Base-by-base conservation (phyloP, 306 rosid species). In the Lotus japonicus region DNA sequence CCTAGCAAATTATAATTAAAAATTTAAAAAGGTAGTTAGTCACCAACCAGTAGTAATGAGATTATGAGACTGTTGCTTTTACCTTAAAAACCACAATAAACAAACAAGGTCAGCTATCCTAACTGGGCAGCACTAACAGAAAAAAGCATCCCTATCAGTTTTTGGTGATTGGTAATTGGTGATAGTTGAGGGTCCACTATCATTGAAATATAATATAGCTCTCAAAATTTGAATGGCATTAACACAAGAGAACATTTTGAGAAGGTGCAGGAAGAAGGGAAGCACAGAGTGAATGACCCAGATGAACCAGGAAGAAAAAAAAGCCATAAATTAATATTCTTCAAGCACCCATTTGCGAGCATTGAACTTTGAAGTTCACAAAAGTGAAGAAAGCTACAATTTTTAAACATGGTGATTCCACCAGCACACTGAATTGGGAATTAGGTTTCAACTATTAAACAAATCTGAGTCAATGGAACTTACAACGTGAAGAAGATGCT, bases 401-500 rank as follows among this genome's bases (percentile, higher is more conserved):
- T 59, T 68, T 62, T 44, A 12, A 54, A 48, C 35, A 8, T 16
- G 26, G 43, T 26, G 68, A 80, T 45, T 71, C 76, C 28, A 52
- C 66, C 44, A 39, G 42, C 26, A 56, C 1, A 18, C 16, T 6
- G 43, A 53, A 35, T 76, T 76, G 78, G 79, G 64, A 60, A 76
- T 66, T 8, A 49, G 76, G 60, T 26, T 26, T 65, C 39, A 14
- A 67, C 44, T 53, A 51, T 45, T 70, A 64, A 71, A 71, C 18
- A 76, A 70, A 28, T 58, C 67, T 6, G 11, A 67, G 56, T 76
- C 76, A 58, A 58, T 12, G 77, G 54, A 80, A 54, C 70, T 76
- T 58, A 53, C 81, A 19, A 26, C 63, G 11, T 19, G 60, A 35
- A 63, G 33, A 72, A 57, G 68, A 66, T 69, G 66, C 71, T 56